A percentile compares a stretch with the other conserved stretches of the same genome.
Evolutionary conservation across 768 basidiomycete genomes (phyloP).

Genomic region (Mycena filopes): DNA sequence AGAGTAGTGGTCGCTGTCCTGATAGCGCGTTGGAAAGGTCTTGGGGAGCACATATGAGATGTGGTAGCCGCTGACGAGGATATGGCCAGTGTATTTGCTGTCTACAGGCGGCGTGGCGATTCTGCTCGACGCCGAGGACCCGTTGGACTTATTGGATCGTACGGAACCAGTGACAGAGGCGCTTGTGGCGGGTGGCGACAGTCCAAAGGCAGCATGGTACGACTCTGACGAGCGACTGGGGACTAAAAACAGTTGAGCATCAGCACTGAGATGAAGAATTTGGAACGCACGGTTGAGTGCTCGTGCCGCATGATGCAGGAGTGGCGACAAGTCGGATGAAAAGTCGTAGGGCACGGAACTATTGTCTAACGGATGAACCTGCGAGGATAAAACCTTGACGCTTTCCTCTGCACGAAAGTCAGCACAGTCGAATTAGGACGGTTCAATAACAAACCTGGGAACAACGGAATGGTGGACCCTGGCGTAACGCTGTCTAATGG

Average conservation of each 20-base stretch:
- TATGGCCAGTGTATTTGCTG: conserved; percentile 75
- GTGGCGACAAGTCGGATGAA: conserved; percentile 68
- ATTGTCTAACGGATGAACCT: conserved; percentile 80
- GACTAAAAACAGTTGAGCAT: conserved; percentile 39
- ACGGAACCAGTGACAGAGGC: conserved; percentile 43
- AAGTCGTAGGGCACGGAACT: conserved; percentile 82
- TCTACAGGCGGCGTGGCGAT: conserved; percentile 62
- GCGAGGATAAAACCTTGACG: conserved; percentile 75
- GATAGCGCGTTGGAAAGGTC: conserved; percentile 57
- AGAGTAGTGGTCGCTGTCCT: conserved; percentile 41
- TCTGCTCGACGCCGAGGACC: conserved; percentile 37
- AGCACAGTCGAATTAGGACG: not conserved
- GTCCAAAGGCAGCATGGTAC: conserved; percentile 67
- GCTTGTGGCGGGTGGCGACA: conserved; percentile 47
- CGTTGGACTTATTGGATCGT: conserved; percentile 50
- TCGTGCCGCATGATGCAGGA: conserved; percentile 74
- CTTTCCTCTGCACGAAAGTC: conserved; percentile 71
- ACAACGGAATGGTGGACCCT: conserved; percentile 76
- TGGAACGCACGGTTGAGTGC: conserved; percentile 59
- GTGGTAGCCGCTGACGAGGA: conserved; percentile 80
- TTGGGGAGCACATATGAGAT: conserved; percentile 82
- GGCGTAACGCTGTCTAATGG: conserved; percentile 74
- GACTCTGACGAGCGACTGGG: conserved; percentile 68
- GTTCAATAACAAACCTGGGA: conserved; percentile 65
- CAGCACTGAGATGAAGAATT: not conserved